Percentiles rank a stretch among this genome's conserved stretches.
Evolutionary conservation across 1,284 basidiomycete species (phyloP).

Genomic region (Polyporus tsugae): DNA sequence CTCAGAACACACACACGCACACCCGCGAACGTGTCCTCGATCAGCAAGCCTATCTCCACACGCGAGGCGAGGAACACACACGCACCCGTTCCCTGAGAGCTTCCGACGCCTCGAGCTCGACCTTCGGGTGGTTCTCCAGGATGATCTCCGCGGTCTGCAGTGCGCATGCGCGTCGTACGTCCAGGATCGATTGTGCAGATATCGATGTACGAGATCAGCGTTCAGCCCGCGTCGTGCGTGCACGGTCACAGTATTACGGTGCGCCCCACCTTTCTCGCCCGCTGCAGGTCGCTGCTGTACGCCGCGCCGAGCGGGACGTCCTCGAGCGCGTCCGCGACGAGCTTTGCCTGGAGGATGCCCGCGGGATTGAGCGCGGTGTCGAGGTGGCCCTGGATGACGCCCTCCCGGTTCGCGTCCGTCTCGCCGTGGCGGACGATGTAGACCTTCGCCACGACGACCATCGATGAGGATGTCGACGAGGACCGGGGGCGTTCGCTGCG

Average conservation of each 20-base stretch:
- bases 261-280: constrained; percentile 63
- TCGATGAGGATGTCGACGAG: constrained; percentile 2
- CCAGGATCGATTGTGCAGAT: not conserved
- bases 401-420: constrained; percentile 68
- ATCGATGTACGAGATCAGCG: constrained; percentile 3
- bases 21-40: not conserved
- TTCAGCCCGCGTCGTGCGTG: not conserved
- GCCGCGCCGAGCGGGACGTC: constrained; percentile 59
- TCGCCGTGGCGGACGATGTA: constrained; percentile 81
- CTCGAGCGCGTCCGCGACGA: constrained; percentile 61
- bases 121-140: constrained; percentile 57
- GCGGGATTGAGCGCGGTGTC: constrained; percentile 69
- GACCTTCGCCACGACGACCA: constrained; percentile 41
- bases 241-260: not conserved
- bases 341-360: constrained; percentile 63
- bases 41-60: not conserved
- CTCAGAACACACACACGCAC: not conserved
- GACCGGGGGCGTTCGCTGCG: not conserved
- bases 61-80: constrained; percentile 3
- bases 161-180: not conserved
- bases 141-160: constrained; percentile 71
- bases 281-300: constrained; percentile 70
- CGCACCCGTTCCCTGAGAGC: constrained; percentile 72
- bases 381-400: constrained; percentile 75
- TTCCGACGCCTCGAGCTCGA: constrained; percentile 51